Evolutionary conservation across 2,329 filamentous ascomycete species (phyloP), one percentile per base, ranked within the genome.

Genomic region (Emericellopsis atlantica): DNA sequence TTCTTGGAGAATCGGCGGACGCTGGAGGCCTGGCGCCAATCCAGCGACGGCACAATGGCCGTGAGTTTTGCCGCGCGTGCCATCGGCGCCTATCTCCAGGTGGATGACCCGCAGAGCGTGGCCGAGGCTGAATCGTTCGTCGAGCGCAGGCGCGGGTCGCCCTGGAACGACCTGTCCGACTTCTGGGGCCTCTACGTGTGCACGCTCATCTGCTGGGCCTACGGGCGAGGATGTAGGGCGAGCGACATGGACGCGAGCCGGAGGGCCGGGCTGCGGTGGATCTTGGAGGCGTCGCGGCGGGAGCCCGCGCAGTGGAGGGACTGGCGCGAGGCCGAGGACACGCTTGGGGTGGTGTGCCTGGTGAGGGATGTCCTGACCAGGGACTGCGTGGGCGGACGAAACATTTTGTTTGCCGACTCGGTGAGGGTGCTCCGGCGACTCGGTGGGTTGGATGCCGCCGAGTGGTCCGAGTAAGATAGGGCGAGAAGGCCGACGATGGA

Each of bases 161-260:
- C 45, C 11, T 53, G 57, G 43, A 51, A 46, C 15, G 62, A 67
- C 40, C 58, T 75, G 34, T 67, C 65, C 2, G 64, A 72, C 45
- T 74, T 70, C 49, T 76, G 72, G 72, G 66, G 60, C 26, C 49
- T 76, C 38, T 77, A 78, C 49, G 67, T 72, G 7, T 76, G 72
- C 45, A 61, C 70, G 7, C 61, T 79, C 39, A 70, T 79, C 46
- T 76, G 70, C 57, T 79, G 75, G 75, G 72, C 73, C 1, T 72
- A 69, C 46, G 64, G 66, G 3, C 59, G 70, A 43, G 44, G 45
- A 8, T 47, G 48, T 32, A 52, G 47, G 44, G 18, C 18, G 45
- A 44, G 46, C 37, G 45, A 7, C 26, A 33, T 3, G 26, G 33
- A 37, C 45, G 35, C 49, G 46, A 53, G 48, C 40, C 53, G 46